These are phyloP conservation scores for Trichosporon coremiiforme DNA, from an alignment of 1,284 basidiomycete species.

Conservation along the genomic window DNA sequence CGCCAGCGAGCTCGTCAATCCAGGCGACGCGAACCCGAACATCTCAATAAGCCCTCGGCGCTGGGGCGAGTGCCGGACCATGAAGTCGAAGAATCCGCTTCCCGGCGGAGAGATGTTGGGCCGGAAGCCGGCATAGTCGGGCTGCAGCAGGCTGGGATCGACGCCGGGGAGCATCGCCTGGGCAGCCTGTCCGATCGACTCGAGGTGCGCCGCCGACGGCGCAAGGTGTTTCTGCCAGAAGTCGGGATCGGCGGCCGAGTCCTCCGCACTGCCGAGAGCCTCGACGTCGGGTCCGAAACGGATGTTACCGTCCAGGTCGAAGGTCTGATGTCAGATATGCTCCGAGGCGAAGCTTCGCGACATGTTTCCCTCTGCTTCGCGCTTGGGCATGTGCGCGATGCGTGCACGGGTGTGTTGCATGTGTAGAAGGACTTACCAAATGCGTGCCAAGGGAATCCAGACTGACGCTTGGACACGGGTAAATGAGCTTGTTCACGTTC, in stretches of 20 bases:
- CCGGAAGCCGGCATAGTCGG: conserved; percentile 89
- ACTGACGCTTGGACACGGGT: conserved; percentile 75
- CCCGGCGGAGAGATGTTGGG: conserved; percentile 80
- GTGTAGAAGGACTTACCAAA: conserved; percentile 57
- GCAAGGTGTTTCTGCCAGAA: conserved; percentile 75
- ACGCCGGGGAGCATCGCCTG: conserved; percentile 72
- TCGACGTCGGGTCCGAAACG: conserved; percentile 93
- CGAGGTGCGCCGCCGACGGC: conserved; percentile 67
- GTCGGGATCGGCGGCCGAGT: conserved; percentile 63
- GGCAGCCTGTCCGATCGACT: conserved; percentile 66
- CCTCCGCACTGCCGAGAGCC: conserved; percentile 68
- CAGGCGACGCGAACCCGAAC: conserved; percentile 61
- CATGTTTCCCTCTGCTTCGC: too few relatives aligned
- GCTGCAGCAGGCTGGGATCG: conserved; percentile 65
- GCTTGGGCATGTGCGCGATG: too few relatives aligned
- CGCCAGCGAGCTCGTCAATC: conserved; percentile 60
- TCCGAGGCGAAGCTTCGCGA: background rate
- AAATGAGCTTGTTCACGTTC: conserved; percentile 74
- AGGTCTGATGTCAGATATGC: conserved; percentile 58
- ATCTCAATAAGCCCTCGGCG: conserved; percentile 56
- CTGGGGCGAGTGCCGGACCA: conserved; percentile 51
- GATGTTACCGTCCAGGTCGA: conserved; percentile 83
- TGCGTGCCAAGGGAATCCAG: conserved; percentile 79
- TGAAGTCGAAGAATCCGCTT: conserved; percentile 82
- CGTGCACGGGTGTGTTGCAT: too few relatives aligned